A percentile compares a stretch with the other conserved stretches of the same genome.
These are phyloP conservation scores for Wickerhamomyces alni DNA, from an alignment of 805 yeast species.

Conservation along the genomic window DNA sequence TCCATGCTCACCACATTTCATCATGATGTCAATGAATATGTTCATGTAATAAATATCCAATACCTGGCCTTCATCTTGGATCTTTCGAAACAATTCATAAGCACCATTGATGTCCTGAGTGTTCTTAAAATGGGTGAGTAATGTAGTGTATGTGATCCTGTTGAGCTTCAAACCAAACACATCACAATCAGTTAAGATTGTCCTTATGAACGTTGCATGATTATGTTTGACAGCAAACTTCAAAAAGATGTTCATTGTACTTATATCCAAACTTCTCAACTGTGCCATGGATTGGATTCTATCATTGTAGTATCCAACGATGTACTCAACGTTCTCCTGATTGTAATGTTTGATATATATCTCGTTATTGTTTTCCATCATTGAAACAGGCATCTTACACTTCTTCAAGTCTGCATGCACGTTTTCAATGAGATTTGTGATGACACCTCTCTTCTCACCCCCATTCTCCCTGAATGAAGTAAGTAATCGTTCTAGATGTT, in stretches of 20 bases:
- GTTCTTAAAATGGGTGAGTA: conserved; percentile 11
- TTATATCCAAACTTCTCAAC: conserved; percentile 5
- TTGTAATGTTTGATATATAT: conserved; percentile 15
- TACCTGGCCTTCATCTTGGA: conserved; percentile 6
- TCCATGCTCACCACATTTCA: conserved; percentile 4
- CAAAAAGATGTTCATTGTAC: conserved; percentile 24
- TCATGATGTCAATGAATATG: conserved; percentile 3
- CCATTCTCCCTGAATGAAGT: conserved; percentile 11
- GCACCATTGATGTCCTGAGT: conserved; percentile 2
- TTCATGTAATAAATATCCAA: conserved; percentile 9
- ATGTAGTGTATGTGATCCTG: conserved; percentile 23
- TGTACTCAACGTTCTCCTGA: conserved; percentile 1
- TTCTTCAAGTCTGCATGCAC: conserved; percentile 18
- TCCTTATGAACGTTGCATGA: conserved; percentile 9
- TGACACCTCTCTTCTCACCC: neutral
- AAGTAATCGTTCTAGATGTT: conserved; percentile 28
- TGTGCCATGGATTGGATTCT: neutral
- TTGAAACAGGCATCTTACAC: conserved; percentile 24
- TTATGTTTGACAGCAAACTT: conserved; percentile 18
- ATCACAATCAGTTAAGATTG: conserved; percentile 15
- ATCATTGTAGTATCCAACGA: conserved; percentile 4
- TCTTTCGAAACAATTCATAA: neutral
- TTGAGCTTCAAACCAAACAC: conserved; percentile 19
- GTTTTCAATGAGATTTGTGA: neutral
- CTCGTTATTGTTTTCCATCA: conserved; percentile 22